Evolutionary conservation across 108 stramenopile genomes (phyloP).

Genomic region (Aurantiochytrium sp.): DNA sequence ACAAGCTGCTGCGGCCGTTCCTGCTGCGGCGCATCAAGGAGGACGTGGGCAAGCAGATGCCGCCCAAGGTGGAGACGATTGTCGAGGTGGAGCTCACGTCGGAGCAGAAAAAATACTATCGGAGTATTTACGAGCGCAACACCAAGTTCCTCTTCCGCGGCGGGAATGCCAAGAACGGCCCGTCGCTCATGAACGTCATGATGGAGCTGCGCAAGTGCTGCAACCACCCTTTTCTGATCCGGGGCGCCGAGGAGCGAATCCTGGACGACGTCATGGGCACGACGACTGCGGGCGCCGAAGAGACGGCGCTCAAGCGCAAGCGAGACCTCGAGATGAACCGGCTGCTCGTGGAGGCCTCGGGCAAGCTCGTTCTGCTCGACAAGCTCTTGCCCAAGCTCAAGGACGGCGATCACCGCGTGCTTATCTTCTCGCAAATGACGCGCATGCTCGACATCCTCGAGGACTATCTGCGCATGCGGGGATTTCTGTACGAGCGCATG

Average conservation of each 20-base stretch:
- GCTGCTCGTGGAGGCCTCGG: conserved; percentile 62
- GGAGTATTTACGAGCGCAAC: conserved; percentile 91
- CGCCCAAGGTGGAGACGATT: conserved; percentile 93
- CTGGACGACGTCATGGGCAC: neutral
- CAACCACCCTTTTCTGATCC: conserved; percentile 89
- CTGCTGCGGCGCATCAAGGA: conserved; percentile 92
- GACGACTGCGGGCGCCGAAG: too few species aligned
- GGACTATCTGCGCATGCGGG: conserved; percentile 73
- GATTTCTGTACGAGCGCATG: conserved; percentile 51
- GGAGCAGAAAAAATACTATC: conserved; percentile 92
- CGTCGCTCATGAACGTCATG: conserved; percentile 37
- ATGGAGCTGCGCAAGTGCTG: conserved; percentile 46
- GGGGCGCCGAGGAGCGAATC: conserved; percentile 5
- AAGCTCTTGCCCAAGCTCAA: conserved; percentile 91
- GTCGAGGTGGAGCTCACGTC: conserved; percentile 89
- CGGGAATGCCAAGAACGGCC: conserved; percentile 29
- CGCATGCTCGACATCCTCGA: conserved; percentile 91
- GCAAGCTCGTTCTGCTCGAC: conserved; percentile 93
- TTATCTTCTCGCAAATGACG: conserved; percentile 97
- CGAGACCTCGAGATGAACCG: neutral
- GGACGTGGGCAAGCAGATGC: conserved; percentile 90
- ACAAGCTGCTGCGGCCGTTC: conserved; percentile 81
- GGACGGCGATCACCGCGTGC: conserved; percentile 77
- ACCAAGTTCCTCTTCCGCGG: conserved; percentile 61
- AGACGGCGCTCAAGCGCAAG: neutral